phyloP scores from a whole-genome alignment of 176 grass and related monocot genomes.

The Oropetium thomaeum region DNA sequence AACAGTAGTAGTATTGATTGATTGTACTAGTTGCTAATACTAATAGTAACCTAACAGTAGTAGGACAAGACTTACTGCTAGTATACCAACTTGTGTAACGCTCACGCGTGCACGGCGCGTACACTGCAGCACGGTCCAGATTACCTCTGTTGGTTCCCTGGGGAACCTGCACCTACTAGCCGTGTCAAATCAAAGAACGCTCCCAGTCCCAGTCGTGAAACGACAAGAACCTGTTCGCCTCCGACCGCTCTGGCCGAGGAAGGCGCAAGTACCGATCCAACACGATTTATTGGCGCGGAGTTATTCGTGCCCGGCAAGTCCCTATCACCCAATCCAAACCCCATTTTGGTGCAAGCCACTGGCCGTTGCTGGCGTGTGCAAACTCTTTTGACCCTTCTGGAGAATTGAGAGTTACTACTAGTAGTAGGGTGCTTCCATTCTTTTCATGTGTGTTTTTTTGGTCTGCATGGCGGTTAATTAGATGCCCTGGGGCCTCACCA shows the following conservation, averaged over 20 bases:
- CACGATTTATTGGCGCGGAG: constrained; percentile 14
- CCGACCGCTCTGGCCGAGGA: constrained; percentile 27
- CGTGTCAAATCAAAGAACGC: constrained; percentile 33
- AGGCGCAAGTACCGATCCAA: constrained; percentile 36
- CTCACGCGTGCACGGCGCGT: background rate
- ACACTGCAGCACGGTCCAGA: constrained; percentile 9
- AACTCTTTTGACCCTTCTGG: background rate
- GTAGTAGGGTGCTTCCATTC: constrained; percentile 28
- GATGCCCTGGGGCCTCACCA: constrained; percentile 17
- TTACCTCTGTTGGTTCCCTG: background rate
- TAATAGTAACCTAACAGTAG: background rate
- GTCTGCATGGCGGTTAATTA: background rate
- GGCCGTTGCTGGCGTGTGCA: constrained; percentile 10
- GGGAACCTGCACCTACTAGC: constrained; percentile 13
- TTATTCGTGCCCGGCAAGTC: constrained; percentile 20
- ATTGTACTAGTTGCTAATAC: background rate
- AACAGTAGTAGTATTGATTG: background rate
- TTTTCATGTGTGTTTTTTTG: constrained; percentile 36
- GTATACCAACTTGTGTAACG: too few relatives aligned
- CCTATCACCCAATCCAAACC: background rate
- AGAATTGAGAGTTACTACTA: constrained; percentile 1
- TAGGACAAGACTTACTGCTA: constrained; percentile 8
- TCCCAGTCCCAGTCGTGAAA: background rate
- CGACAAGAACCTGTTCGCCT: constrained; percentile 10
- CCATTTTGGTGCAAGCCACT: constrained; percentile 14